Percentiles rank a stretch among this genome's conserved stretches.
These are phyloP conservation scores for Kuraishia floccosa DNA, from an alignment of 805 yeast species.

Conservation along the genomic window DNA sequence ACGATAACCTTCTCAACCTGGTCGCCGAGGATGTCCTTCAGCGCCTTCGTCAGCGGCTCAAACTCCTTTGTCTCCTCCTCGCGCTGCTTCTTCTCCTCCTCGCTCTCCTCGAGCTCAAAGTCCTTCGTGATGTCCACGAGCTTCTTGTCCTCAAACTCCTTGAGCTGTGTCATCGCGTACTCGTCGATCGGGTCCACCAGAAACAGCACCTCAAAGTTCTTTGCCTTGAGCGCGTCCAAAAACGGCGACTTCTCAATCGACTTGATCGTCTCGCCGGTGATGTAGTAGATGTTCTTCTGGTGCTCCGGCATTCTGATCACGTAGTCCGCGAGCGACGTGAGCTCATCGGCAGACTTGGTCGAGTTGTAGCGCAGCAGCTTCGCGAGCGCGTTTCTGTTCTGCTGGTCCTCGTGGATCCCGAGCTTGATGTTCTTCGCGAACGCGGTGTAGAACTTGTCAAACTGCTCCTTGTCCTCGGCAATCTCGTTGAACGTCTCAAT, in stretches of 20 bases:
- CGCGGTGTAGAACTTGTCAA: constrained; percentile 96
- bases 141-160: constrained; percentile 99
- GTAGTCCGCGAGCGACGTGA: constrained; percentile 91
- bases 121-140: constrained; percentile 98
- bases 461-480: constrained; percentile 98
- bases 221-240: constrained; percentile 96
- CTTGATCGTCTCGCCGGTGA: constrained; percentile 97
- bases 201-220: constrained; percentile 96
- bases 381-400: constrained; percentile 92
- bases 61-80: constrained; percentile 88
- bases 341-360: constrained; percentile 89
- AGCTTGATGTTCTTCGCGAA: constrained; percentile 97
- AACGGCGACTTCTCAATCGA: constrained; percentile 99
- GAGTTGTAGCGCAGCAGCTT: constrained; percentile 96
- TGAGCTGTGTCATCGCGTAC: constrained; percentile 98
- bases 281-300: constrained; percentile 98
- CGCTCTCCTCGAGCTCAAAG: constrained; percentile 96
- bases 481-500: constrained; percentile 98
- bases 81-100: constrained; percentile 91
- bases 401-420: constrained; percentile 98
- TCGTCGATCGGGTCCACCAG: constrained; percentile 99
- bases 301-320: constrained; percentile 99
- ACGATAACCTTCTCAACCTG: constrained; percentile 99
- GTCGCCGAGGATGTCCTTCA: constrained; percentile 96
- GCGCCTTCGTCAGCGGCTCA: constrained; percentile 89